phyloP scores from a whole-genome alignment of 164 flowering plant genomes.

The Aristolochia contorta region DNA sequence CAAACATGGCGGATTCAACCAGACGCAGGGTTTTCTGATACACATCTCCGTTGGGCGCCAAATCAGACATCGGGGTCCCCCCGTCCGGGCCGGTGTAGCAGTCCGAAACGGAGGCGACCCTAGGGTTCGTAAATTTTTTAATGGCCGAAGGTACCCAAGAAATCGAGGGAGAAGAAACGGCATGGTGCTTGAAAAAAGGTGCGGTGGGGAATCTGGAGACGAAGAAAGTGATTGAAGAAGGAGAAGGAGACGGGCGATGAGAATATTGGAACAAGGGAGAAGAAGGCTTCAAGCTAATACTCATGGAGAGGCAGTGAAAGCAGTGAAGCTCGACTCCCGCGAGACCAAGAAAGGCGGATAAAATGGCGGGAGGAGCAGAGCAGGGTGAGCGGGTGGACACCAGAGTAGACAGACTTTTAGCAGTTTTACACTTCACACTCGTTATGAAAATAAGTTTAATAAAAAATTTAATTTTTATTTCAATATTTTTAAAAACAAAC shows the following conservation, averaged over 20 bases:
- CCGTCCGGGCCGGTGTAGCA: constrained; percentile 12
- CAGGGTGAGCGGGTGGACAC: no score
- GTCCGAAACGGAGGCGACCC: constrained; percentile 9
- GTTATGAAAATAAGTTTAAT: no score
- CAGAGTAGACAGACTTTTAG: no score
- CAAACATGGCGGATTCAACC: constrained; percentile 96
- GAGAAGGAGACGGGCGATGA: constrained; percentile 11
- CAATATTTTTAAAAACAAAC: no score
- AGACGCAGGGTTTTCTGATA: constrained; percentile 62
- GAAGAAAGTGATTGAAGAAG: constrained; percentile 1
- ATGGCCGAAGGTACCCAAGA: constrained; percentile 9
- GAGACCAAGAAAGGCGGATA: no score
- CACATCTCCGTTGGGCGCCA: constrained; percentile 41
- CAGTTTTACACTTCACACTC: no score
- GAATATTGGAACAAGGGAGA: constrained; percentile 6
- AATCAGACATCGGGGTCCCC: constrained; percentile 24
- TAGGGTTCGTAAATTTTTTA: constrained; percentile 5
- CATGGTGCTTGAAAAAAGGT: not conserved
- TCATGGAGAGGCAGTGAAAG: no score
- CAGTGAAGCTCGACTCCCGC: no score
- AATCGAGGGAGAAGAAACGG: constrained; percentile 6
- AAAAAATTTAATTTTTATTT: no score
- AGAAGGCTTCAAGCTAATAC: not conserved
- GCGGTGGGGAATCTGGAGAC: not conserved
- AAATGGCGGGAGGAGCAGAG: no score